phyloP scores from a whole-genome alignment of 208 protist genomes.

The Acanthamoeba lenticulata region DNA sequence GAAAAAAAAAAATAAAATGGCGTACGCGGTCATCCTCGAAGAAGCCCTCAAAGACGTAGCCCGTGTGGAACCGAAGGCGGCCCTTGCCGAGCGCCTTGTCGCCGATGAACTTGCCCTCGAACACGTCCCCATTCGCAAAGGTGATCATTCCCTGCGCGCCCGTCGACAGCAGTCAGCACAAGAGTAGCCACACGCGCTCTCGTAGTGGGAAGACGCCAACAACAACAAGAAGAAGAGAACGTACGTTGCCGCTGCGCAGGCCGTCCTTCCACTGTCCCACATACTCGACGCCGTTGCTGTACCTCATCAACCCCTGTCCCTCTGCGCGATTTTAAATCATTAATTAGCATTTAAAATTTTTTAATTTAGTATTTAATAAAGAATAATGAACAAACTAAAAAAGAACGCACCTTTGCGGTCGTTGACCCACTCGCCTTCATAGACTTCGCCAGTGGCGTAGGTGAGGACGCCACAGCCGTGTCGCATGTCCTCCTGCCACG shows the following conservation, averaged over 20 bases:
- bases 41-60: not conserved
- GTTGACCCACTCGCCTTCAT: not conserved
- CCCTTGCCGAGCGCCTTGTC: constrained; percentile 42
- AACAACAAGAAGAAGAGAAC: not conserved
- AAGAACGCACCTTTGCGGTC: not conserved
- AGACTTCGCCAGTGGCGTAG: constrained; percentile 39
- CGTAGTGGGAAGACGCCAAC: not conserved
- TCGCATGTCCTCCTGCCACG: constrained; percentile 7
- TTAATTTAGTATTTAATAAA: not conserved
- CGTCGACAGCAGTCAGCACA: not conserved
- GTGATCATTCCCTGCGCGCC: not conserved
- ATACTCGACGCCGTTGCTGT: not conserved
- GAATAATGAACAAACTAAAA: not conserved
- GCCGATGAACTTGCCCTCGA: constrained; percentile 32
- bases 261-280: constrained; percentile 28
- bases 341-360: not conserved
- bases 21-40: constrained; percentile 27
- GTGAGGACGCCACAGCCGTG: constrained; percentile 11
- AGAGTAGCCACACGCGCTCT: not conserved
- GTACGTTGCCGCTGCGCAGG: not conserved
- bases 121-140: constrained; percentile 33
- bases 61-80: not conserved
- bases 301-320: not conserved
- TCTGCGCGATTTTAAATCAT: not conserved
- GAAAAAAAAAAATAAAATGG: not conserved